A percentile compares a stretch with the other conserved stretches of the same genome.
Evolutionary conservation across 371 early-diverging fungal species (phyloP).

Genomic region (Choanephora cucurbitarum): DNA sequence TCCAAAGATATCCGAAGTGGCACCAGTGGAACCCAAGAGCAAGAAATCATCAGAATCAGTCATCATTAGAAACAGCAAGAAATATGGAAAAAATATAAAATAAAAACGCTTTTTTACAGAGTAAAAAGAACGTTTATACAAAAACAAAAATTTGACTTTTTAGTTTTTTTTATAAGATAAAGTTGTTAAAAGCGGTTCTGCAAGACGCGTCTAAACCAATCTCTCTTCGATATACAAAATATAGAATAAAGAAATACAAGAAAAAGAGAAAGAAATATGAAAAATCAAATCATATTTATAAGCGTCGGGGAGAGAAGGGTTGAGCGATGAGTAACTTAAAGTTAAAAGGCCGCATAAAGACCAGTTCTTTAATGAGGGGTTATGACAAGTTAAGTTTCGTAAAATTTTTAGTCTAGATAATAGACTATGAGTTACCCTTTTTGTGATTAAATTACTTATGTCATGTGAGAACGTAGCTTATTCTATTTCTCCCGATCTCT

Average conservation of each 20-base stretch:
- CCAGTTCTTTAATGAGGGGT: background rate
- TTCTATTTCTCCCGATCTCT: no score
- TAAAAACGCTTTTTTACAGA: slow-evolving; percentile 23
- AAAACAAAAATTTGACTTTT: slow-evolving; percentile 24
- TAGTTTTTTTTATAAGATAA: slow-evolving; percentile 24
- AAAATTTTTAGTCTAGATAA: background rate
- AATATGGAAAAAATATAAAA: slow-evolving; percentile 23
- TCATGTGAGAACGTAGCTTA: no score
- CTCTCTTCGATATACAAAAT: no score
- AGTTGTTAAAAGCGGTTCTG: no score
- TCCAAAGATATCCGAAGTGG: slow-evolving; percentile 24
- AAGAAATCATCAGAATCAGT: slow-evolving; percentile 32
- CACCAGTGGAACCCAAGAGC: slow-evolving; percentile 20
- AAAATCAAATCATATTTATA: no score
- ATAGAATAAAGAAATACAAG: no score
- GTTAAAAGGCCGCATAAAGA: background rate
- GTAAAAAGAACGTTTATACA: slow-evolving; percentile 22
- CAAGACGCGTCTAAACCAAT: no score
- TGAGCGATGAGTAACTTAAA: background rate
- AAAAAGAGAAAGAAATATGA: no score
- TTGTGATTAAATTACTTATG: no score
- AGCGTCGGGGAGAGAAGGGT: background rate
- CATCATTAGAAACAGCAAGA: slow-evolving; percentile 17
- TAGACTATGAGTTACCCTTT: no score
- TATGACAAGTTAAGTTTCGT: background rate